Evolutionary conservation across 768 basidiomycete species (phyloP).

Genomic region (Crucibulum laeve): DNA sequence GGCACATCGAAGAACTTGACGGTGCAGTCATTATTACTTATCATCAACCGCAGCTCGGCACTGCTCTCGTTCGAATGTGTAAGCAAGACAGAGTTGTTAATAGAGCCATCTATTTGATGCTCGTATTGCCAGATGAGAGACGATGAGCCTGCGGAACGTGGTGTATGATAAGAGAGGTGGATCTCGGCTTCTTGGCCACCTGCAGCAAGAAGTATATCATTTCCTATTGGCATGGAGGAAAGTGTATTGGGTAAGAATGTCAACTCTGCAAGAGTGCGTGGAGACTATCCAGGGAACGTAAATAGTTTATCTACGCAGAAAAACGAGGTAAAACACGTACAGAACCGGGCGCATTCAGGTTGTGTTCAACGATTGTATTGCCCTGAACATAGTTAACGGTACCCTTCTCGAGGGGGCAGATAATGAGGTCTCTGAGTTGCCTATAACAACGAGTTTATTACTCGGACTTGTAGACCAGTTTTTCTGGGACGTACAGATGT

Average conservation of each 20-base stretch:
- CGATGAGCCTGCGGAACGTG: slow-evolving; percentile 1
- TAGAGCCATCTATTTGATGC: slow-evolving; percentile 10
- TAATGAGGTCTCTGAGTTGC: slow-evolving; percentile 74
- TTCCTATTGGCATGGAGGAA: slow-evolving; percentile 36
- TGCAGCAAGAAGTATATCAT: slow-evolving; percentile 51
- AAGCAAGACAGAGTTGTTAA: slow-evolving; percentile 17
- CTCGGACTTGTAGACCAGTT: slow-evolving; percentile 8
- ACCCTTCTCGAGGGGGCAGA: slow-evolving; percentile 66
- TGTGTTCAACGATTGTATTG: slow-evolving; percentile 55
- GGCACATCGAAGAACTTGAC: slow-evolving; percentile 81
- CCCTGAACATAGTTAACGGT: slow-evolving; percentile 59
- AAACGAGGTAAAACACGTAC: slow-evolving; percentile 29
- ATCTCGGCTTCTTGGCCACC: slow-evolving; percentile 67
- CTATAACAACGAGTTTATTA: slow-evolving; percentile 25
- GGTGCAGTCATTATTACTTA: slow-evolving; percentile 84
- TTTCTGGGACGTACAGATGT: slow-evolving; percentile 50
- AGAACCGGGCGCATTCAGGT: slow-evolving; percentile 40
- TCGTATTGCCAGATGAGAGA: slow-evolving; percentile 11
- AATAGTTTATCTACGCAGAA: slow-evolving; percentile 8
- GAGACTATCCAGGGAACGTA: slow-evolving; percentile 19
- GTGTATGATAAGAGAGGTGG: slow-evolving; percentile 40
- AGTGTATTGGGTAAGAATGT: slow-evolving; percentile 54
- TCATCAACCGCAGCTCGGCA: slow-evolving; percentile 70
- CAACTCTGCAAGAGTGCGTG: slow-evolving; percentile 42
- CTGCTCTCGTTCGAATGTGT: slow-evolving; percentile 47